Conservation (phyloP, 306 rosid genomes). For the Leucaena leucocephala region DNA sequence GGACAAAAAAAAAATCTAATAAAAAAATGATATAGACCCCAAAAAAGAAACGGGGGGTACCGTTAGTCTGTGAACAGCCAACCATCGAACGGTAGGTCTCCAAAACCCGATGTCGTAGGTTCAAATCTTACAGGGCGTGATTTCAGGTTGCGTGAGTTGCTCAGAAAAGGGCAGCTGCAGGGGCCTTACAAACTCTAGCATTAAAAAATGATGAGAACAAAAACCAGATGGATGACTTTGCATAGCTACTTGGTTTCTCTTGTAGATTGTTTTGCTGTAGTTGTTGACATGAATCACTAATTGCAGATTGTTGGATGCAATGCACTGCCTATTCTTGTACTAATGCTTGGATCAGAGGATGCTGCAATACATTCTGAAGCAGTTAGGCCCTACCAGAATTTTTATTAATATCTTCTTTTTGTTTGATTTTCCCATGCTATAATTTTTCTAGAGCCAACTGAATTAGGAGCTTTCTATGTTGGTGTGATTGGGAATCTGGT, state of each 20-base stretch:
- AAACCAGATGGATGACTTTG: constrained; percentile 48
- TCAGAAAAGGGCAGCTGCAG: constrained; percentile 54
- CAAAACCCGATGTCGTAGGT: no score
- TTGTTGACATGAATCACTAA: constrained; percentile 36
- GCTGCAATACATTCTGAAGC: constrained; percentile 60
- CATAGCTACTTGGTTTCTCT: constrained; percentile 1
- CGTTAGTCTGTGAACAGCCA: no score
- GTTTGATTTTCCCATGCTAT: not conserved
- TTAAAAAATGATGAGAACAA: constrained; percentile 69
- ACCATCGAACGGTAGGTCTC: no score
- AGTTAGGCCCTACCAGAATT: constrained; percentile 43
- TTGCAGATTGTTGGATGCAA: constrained; percentile 68
- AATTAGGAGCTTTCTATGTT: constrained; percentile 46
- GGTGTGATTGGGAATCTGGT: constrained; percentile 83
- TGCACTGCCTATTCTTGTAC: constrained; percentile 67
- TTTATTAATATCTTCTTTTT: not conserved
- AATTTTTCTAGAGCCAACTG: constrained; percentile 24
- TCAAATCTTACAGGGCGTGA: no score
- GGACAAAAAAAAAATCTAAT: no score
- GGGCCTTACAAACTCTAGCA: constrained; percentile 66
- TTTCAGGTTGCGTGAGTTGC: no score
- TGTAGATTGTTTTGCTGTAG: not conserved
- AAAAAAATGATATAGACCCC: no score
- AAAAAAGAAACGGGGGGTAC: no score
- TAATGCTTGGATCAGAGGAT: constrained; percentile 69